Base-by-base conservation (phyloP, 228 moss, liverwort and hornwort species). In the Sphagnum fallax region DNA sequence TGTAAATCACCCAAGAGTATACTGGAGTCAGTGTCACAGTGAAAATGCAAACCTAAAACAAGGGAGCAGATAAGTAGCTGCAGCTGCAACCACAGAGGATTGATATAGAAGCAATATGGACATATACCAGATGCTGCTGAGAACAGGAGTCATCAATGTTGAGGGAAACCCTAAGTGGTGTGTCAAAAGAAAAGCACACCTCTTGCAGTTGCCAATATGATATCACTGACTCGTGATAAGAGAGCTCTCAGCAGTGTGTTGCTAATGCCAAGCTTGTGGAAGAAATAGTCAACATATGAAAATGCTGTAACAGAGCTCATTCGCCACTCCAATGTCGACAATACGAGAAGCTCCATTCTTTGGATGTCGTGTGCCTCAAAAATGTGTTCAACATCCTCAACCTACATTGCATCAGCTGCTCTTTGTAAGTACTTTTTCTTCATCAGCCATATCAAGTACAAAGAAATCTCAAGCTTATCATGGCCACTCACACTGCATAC, bases 261-360 rank as follows among this genome's bases (percentile, higher is more conserved):
- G 71, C 89, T 87, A 60, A 93, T 87, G 52, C 90, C 93, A 64
- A 98, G 87, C 89, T 85, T 91, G 77, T 89, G 88, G 64, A 98
- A 86, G 74, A 84, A 92, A 61, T 87, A 93, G 75, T 98, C 93
- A 8, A 98, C 82, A 76, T 90, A 98, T 0, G 98, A 90, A 73
- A 91, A 93, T 3, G 98, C 90, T 11, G 98, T 98, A 64, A 98
- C 92, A 7, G 75, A 82, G 66, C 90, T 90, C 98, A 98, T 94
- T 60, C 98, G 89, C 98, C 98, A 98, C 48, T 90, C 98, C 32
- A 98, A 68, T 11, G 91, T 91, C 60, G 94, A 85, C 77, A 98
- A 61, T 48, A 98, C 92, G 72, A 87, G 82, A 67, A 98, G 88
- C 81, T 98, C 98, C 94, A 98, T 94, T 74, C 93, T 78, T 74